A percentile compares a stretch with the other conserved stretches of the same genome.
Conservation (phyloP, 2,329 filamentous ascomycete species). For the Fusarium nanum region DNA sequence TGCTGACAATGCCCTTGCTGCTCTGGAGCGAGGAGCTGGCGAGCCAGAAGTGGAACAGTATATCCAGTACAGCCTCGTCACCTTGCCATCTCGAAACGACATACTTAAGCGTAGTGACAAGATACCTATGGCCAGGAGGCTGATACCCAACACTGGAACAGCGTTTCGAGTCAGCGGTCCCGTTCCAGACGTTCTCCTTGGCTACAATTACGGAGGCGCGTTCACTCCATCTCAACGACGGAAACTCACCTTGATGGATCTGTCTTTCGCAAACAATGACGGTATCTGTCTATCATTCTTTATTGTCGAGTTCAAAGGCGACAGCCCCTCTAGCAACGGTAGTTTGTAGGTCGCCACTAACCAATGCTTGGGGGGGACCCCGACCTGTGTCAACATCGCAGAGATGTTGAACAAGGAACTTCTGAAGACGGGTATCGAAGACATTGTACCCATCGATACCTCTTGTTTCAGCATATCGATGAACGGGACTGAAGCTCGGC, state of each 20-base stretch:
- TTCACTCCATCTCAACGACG: neutral
- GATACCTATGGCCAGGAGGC: neutral
- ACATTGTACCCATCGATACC: conserved; percentile 38
- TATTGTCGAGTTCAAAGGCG: conserved; percentile 5
- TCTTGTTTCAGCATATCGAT: conserved; percentile 47
- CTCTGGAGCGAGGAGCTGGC: neutral
- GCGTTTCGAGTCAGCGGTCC: conserved; percentile 4
- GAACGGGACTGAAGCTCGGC: conserved; percentile 48
- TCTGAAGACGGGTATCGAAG: neutral
- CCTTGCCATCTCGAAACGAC: neutral
- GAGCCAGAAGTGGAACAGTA: conserved; percentile 11
- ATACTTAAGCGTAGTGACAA: conserved; percentile 4
- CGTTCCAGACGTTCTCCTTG: conserved; percentile 8
- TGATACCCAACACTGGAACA: neutral
- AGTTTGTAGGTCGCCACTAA: conserved; percentile 50
- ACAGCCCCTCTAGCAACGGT: conserved; percentile 17
- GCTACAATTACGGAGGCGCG: neutral
- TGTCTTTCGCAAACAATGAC: neutral
- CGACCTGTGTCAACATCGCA: conserved; percentile 49
- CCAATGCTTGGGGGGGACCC: conserved; percentile 50
- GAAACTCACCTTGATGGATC: neutral
- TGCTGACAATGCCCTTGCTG: neutral
- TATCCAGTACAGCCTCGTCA: neutral
- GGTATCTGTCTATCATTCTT: conserved; percentile 6
- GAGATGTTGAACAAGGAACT: conserved; percentile 7